These are phyloP conservation scores for Polymyxa betae DNA, from an alignment of 208 protist genomes.

Conservation along the genomic window DNA sequence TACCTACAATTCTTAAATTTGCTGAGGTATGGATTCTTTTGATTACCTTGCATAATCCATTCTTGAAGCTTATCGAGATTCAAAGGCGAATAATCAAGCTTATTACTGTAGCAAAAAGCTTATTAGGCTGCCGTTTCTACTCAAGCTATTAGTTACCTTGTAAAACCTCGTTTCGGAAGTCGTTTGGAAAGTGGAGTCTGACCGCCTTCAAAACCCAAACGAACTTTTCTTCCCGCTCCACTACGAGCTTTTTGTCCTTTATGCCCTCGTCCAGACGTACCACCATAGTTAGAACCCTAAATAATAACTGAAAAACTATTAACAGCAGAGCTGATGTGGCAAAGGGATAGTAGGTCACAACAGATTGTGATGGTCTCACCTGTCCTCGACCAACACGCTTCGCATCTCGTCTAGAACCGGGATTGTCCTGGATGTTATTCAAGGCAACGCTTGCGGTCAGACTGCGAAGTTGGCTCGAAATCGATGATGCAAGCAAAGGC, in stretches of 20 bases:
- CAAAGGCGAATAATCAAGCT: background rate
- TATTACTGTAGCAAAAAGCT: background rate
- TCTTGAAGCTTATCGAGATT: background rate
- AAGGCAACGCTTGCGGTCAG: no score
- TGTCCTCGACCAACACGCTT: background rate
- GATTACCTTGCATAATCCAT: background rate
- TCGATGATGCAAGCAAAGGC: no score
- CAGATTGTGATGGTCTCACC: no score
- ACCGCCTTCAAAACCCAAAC: background rate
- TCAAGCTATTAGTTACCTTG: background rate
- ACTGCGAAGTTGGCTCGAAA: no score
- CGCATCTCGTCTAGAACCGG: background rate
- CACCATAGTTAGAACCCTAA: no score
- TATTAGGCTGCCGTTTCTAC: background rate
- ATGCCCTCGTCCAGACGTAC: background rate
- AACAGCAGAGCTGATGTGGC: background rate
- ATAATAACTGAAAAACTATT: no score
- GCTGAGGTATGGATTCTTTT: background rate
- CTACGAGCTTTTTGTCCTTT: background rate
- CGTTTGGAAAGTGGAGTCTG: background rate
- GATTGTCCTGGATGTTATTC: background rate
- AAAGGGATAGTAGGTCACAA: no score
- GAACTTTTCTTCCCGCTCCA: background rate
- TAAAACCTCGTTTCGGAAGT: background rate
- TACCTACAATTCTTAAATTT: background rate